Conservation (phyloP, 2,329 filamentous ascomycete species). For the Talaromyces sp. region DNA sequence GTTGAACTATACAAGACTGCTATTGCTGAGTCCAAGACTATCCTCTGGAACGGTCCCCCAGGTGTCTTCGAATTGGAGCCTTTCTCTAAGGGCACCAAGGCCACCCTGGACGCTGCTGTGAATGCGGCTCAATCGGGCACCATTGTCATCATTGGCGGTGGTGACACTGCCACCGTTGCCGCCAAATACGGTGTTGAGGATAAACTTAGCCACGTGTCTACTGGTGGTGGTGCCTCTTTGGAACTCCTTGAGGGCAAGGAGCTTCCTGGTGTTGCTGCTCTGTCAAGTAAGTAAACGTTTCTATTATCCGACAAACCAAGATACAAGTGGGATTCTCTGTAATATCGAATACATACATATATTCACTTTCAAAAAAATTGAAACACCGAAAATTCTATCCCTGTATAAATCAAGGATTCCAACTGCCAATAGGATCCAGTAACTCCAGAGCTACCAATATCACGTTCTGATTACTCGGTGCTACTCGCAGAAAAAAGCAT, state of each 20-base stretch:
- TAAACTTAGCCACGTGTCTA: slow-evolving; percentile 97
- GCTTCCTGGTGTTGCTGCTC: slow-evolving; percentile 83
- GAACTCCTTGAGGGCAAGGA: slow-evolving; percentile 98
- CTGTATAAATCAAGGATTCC: background rate
- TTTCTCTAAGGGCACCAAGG: slow-evolving; percentile 89
- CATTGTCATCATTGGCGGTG: slow-evolving; percentile 97
- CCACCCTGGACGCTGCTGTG: slow-evolving; percentile 83
- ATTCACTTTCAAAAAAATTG: background rate
- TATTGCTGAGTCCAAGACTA: slow-evolving; percentile 85
- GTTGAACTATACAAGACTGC: slow-evolving; percentile 82
- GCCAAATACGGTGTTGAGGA: slow-evolving; percentile 95
- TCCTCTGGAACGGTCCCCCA: slow-evolving; percentile 97
- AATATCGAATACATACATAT: background rate
- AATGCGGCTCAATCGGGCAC: slow-evolving; percentile 74
- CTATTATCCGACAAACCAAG: background rate
- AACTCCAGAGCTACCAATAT: slow-evolving; percentile 15
- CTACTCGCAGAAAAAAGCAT: slow-evolving; percentile 5
- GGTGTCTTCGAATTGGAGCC: slow-evolving; percentile 97
- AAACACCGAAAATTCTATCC: background rate
- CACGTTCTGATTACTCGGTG: slow-evolving; percentile 13
- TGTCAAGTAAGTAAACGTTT: slow-evolving; percentile 64
- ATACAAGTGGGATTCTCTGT: background rate
- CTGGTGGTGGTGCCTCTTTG: slow-evolving; percentile 88
- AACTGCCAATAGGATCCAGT: background rate
- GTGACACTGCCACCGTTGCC: slow-evolving; percentile 95